Evolutionary conservation across 2,329 filamentous ascomycete species (phyloP).

Genomic region (Akanthomyces dipterigenus): DNA sequence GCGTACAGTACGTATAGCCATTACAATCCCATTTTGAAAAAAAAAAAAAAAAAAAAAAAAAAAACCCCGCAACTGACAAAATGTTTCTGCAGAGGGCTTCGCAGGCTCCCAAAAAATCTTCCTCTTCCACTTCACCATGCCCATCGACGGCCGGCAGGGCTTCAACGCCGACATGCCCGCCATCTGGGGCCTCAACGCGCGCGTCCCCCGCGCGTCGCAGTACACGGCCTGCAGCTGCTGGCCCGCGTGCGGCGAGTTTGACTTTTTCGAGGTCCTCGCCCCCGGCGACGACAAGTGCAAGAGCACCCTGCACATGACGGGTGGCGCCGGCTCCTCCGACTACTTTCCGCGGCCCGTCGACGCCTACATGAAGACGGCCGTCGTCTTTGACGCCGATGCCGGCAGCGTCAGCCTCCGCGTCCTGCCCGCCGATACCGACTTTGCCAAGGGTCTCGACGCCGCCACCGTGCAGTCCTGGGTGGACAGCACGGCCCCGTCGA

Average conservation of each 20-base stretch:
- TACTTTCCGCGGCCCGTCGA: slow-evolving; percentile 62
- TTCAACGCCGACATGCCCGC: slow-evolving; percentile 63
- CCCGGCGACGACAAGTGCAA: slow-evolving; percentile 60
- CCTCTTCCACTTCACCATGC: slow-evolving; percentile 69
- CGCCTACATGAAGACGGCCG: slow-evolving; percentile 55
- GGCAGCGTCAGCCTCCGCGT: slow-evolving; percentile 50
- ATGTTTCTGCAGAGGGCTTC: slow-evolving; percentile 63
- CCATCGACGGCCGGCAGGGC: slow-evolving; percentile 45
- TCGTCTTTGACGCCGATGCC: slow-evolving; percentile 50
- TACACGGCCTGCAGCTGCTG: slow-evolving; percentile 71
- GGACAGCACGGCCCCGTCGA: slow-evolving; percentile 3
- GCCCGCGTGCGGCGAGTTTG: slow-evolving; percentile 66
- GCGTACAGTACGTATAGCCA: slow-evolving; percentile 38
- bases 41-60: too few species aligned
- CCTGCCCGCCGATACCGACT: slow-evolving; percentile 35
- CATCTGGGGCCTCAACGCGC: slow-evolving; percentile 68
- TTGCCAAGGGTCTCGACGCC: slow-evolving; percentile 31
- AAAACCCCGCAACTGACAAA: too few species aligned
- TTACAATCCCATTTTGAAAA: too few species aligned
- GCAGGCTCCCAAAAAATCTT: slow-evolving; percentile 64
- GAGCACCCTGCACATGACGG: slow-evolving; percentile 61
- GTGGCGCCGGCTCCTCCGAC: slow-evolving; percentile 59
- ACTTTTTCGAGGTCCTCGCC: slow-evolving; percentile 66
- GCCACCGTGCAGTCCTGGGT: slow-evolving; percentile 32
- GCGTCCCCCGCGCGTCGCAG: slow-evolving; percentile 63